A percentile compares a stretch with the other conserved stretches of the same genome.
phyloP scores from a whole-genome alignment of 192 early-diverging fungal genomes.

The Rhizophagus sp. region DNA sequence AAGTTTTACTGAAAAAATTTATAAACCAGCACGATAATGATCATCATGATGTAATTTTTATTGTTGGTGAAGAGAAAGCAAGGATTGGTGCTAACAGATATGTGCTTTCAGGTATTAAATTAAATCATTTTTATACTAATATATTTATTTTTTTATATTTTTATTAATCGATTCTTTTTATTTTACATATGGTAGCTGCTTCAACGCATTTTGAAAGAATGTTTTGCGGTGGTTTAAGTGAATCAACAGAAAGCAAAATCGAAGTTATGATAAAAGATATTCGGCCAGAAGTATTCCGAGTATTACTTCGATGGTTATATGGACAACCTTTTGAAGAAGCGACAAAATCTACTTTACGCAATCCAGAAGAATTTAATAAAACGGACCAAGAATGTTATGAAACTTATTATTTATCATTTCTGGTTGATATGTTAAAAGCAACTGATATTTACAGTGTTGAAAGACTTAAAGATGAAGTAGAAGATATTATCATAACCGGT shows the following conservation, averaged over 20 bases:
- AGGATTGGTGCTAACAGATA: too few relatives aligned
- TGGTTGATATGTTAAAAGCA: neutral
- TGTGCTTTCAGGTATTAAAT: neutral
- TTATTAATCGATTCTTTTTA: neutral
- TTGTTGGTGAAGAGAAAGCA: too few relatives aligned
- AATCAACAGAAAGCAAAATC: neutral
- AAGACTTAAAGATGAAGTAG: neutral
- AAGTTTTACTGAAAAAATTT: neutral
- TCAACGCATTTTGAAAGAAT: neutral
- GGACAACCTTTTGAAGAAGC: neutral
- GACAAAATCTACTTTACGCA: neutral
- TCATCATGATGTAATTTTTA: too few relatives aligned
- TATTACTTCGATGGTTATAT: slow-evolving; percentile 9
- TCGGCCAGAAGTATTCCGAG: neutral
- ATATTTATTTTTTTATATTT: too few relatives aligned
- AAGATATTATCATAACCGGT: neutral
- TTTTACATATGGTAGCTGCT: neutral
- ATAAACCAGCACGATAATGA: too few relatives aligned
- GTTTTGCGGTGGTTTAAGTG: neutral
- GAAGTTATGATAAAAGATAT: neutral
- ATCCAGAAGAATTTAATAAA: too few relatives aligned
- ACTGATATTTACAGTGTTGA: neutral
- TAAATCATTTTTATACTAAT: neutral
- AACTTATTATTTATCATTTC: neutral
- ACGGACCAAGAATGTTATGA: neutral